Evolutionary conservation across 331 rosid species (phyloP).

Genomic region (Erythrophleum ivorense): DNA sequence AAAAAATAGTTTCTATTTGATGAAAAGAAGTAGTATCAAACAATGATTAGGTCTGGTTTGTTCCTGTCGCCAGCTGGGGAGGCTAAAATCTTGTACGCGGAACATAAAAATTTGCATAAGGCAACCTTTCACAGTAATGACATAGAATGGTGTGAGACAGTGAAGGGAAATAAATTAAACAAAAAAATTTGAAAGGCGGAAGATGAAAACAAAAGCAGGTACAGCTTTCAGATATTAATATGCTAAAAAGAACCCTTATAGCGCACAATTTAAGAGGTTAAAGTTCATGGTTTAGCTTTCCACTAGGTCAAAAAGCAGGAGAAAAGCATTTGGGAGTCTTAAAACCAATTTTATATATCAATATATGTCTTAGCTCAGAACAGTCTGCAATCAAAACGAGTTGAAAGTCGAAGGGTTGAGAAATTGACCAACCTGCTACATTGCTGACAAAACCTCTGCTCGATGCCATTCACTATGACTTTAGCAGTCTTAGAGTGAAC

Average conservation of each 20-base stretch:
- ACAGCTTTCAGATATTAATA: neutral
- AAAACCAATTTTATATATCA: neutral
- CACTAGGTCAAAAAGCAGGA: conserved; percentile 4
- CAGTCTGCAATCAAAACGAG: neutral
- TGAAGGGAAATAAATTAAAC: neutral
- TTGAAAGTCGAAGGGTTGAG: conserved; percentile 32
- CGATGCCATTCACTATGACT: conserved; percentile 78
- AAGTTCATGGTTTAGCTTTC: conserved; percentile 19
- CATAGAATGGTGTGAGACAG: neutral
- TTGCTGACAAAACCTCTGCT: conserved; percentile 97
- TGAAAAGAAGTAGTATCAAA: neutral
- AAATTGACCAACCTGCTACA: conserved; percentile 79
- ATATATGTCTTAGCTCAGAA: conserved; percentile 1
- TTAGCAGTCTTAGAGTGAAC: conserved; percentile 83
- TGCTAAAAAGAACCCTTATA: neutral
- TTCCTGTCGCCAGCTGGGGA: neutral
- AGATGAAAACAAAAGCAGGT: conserved; percentile 16
- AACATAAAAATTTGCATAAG: neutral
- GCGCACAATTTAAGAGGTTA: conserved; percentile 9
- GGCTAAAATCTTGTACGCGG: neutral
- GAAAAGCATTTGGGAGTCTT: conserved; percentile 7
- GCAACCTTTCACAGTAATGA: neutral
- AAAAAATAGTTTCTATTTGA: neutral
- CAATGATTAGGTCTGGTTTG: neutral
- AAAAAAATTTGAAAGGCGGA: neutral